Evolutionary conservation across 1,284 basidiomycete species (phyloP).

Genomic region (Sporisorium iseilematis-ciliati): DNA sequence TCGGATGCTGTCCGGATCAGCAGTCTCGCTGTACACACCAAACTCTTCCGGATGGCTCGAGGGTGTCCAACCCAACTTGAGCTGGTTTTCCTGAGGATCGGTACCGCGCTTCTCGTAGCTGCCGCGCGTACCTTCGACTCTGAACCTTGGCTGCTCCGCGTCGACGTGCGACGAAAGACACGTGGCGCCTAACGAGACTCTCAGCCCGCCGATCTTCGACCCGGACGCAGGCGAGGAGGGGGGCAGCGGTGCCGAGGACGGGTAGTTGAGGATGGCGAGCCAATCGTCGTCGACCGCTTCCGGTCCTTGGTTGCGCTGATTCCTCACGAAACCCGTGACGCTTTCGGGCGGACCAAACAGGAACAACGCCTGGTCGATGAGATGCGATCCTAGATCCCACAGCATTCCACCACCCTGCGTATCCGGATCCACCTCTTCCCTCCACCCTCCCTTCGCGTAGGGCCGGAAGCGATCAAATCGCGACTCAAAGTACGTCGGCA

Average conservation of each 20-base stretch:
- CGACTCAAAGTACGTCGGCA: constrained; percentile 63
- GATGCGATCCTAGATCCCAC: constrained; percentile 66
- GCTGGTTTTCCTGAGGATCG: constrained; percentile 68
- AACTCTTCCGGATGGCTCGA: constrained; percentile 58
- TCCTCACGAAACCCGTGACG: constrained; percentile 59
- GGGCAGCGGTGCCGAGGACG: constrained; percentile 47
- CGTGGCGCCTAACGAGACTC: constrained; percentile 58
- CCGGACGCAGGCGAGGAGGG: constrained; percentile 54
- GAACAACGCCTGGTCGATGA: constrained; percentile 65
- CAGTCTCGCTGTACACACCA: constrained; percentile 55
- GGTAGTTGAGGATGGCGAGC: constrained; percentile 61
- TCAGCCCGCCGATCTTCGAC: constrained; percentile 56
- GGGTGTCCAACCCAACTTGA: constrained; percentile 65
- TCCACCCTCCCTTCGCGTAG: constrained; percentile 65
- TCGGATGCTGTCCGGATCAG: constrained; percentile 49
- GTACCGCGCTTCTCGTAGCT: constrained; percentile 64
- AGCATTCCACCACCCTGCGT: constrained; percentile 65
- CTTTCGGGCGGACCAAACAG: constrained; percentile 64
- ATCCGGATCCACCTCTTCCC: constrained; percentile 61
- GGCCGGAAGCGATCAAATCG: constrained; percentile 67
- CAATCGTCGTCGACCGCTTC: constrained; percentile 66
- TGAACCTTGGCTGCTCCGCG: constrained; percentile 62
- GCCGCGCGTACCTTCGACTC: constrained; percentile 62
- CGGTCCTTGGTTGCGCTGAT: constrained; percentile 59
- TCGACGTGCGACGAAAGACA: constrained; percentile 63